phyloP scores from a whole-genome alignment of 2,329 filamentous ascomycete genomes.

The Coleophoma cylindrospora region DNA sequence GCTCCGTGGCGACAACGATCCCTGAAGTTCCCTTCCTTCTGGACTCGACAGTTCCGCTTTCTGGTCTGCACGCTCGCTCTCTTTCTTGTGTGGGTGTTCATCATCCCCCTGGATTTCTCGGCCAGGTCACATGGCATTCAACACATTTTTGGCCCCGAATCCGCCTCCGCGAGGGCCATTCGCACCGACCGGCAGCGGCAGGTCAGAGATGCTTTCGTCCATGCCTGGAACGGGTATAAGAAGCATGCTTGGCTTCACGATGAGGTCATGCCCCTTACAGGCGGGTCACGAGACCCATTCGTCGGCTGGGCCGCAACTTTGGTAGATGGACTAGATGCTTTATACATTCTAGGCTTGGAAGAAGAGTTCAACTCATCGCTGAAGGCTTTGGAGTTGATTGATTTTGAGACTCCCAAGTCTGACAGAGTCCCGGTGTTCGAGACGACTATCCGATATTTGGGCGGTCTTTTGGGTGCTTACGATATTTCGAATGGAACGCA shows the following conservation, averaged over 20 bases:
- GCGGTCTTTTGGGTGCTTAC: constrained; percentile 13
- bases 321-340: constrained; percentile 73
- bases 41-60: too few relatives aligned
- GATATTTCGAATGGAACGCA: constrained; percentile 5
- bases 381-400: constrained; percentile 43
- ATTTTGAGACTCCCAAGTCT: constrained; percentile 11
- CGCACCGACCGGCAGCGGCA: constrained; percentile 4
- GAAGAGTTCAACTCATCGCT: constrained; percentile 75
- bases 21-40: too few relatives aligned
- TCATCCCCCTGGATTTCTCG: neutral
- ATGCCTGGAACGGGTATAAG: constrained; percentile 70
- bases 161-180: neutral
- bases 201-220: constrained; percentile 15
- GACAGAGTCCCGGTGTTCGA: constrained; percentile 15
- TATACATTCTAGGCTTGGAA: constrained; percentile 77
- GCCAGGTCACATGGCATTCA: constrained; percentile 1
- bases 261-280: constrained; percentile 70
- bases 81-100: neutral
- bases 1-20: too few relatives aligned
- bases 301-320: constrained; percentile 85
- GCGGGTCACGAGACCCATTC: constrained; percentile 68
- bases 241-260: constrained; percentile 77
- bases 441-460: constrained; percentile 16
- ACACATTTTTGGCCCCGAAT: constrained; percentile 3
- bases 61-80: too few relatives aligned